Evolutionary conservation across 2,329 filamentous ascomycete species (phyloP).

Genomic region (Fusarium nematophilum): DNA sequence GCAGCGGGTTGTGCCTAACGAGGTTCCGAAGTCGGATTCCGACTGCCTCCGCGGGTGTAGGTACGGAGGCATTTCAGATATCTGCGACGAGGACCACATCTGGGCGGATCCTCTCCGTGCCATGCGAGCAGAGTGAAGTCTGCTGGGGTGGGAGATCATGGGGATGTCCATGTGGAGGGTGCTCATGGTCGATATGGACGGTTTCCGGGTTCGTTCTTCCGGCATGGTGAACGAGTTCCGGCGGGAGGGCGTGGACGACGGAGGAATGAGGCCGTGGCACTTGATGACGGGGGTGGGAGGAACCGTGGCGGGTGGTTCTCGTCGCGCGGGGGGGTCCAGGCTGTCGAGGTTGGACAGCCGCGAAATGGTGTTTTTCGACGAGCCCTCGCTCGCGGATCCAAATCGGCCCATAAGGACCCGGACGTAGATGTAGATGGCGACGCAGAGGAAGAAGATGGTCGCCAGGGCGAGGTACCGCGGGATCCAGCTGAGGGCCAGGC

Average conservation of each 20-base stretch:
- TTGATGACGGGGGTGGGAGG: conserved; percentile 47
- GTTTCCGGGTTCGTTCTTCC: conserved; percentile 23
- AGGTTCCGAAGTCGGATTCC: conserved; percentile 21
- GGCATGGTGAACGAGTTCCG: conserved; percentile 8
- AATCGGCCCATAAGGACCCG: conserved; percentile 56
- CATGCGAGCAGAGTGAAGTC: conserved; percentile 24
- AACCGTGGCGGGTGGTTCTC: conserved; percentile 20
- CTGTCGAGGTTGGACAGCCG: conserved; percentile 21
- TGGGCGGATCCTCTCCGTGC: conserved; percentile 31
- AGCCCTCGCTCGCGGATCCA: conserved; percentile 32
- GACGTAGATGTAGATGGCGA: conserved; percentile 78
- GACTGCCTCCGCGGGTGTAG: conserved; percentile 1
- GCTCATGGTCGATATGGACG: conserved; percentile 32
- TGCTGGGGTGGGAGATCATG: conserved; percentile 11
- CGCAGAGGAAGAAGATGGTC: conserved; percentile 72
- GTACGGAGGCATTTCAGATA: conserved; percentile 9
- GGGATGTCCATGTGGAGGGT: conserved; percentile 25
- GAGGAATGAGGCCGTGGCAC: conserved; percentile 49
- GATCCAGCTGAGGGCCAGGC: conserved; percentile 76
- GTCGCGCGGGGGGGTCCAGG: conserved; percentile 8
- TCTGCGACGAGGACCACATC: conserved; percentile 28
- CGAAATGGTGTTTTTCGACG: conserved; percentile 26
- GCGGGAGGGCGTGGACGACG: conserved; percentile 40
- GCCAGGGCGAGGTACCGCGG: conserved; percentile 77
- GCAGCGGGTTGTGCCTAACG: conserved; percentile 18